phyloP scores from a whole-genome alignment of 1,139 yeast species.

The Saccharomyces hybrid region DNA sequence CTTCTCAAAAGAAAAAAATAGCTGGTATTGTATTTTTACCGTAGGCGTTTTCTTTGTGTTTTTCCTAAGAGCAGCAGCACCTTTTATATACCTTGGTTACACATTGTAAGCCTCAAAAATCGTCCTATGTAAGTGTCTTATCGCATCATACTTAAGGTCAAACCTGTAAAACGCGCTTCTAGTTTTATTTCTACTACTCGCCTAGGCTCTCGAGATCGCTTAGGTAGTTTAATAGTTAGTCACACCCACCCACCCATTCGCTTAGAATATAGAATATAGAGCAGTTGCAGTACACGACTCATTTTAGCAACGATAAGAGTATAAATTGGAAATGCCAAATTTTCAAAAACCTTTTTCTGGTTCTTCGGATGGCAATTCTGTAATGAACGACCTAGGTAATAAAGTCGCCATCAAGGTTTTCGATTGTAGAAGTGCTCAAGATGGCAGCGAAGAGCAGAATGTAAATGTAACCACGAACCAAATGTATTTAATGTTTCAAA shows the following conservation, averaged over 20 bases:
- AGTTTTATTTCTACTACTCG: neutral
- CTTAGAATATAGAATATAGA: neutral
- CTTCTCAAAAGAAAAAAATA: neutral
- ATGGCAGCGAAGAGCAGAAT: neutral
- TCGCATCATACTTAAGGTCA: neutral
- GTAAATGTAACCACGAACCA: neutral
- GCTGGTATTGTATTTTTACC: neutral
- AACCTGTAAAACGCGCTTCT: neutral
- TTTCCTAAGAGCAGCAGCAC: neutral
- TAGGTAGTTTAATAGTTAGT: neutral
- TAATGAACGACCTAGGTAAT: neutral
- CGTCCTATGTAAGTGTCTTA: neutral
- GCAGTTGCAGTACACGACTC: neutral
- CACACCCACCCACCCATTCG: slow-evolving; percentile 1
- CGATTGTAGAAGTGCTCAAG: neutral
- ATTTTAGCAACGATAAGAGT: neutral
- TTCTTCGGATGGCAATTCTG: neutral
- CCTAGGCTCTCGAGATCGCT: neutral
- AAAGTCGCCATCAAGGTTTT: neutral
- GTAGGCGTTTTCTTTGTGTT: neutral
- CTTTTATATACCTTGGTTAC: neutral
- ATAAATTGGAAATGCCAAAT: neutral
- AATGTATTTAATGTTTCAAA: neutral
- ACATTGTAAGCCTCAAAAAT: neutral
- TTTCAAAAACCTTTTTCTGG: neutral